phyloP scores from a whole-genome alignment of 2,329 filamentous ascomycete species.

The Aspergillus hiratsukae region DNA sequence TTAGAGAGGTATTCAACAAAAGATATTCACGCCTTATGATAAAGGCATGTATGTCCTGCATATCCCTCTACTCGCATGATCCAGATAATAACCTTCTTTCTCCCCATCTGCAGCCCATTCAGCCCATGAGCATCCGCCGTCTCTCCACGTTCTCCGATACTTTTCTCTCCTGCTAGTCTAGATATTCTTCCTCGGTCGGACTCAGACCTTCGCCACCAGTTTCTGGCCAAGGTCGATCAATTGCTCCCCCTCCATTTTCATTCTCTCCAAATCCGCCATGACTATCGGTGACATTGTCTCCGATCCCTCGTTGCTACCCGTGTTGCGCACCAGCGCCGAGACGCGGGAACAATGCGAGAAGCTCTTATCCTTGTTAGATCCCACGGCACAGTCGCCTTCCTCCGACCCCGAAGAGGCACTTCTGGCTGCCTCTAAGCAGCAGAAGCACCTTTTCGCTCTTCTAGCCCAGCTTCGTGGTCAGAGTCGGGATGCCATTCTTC shows the following conservation, averaged over 20 bases:
- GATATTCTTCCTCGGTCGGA: conserved; percentile 5
- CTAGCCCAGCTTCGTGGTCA: conserved; percentile 75
- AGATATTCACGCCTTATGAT: not conserved
- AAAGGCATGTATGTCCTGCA: not conserved
- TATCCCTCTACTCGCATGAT: not conserved
- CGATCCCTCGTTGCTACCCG: conserved; percentile 61
- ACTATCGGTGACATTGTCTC: conserved; percentile 56
- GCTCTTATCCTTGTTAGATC: conserved; percentile 53
- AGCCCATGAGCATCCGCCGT: conserved; percentile 13
- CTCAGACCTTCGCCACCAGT: conserved; percentile 1
- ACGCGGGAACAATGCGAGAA: conserved; percentile 67
- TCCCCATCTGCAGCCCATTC: not conserved
- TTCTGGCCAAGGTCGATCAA: conserved; percentile 8
- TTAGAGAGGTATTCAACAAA: not conserved
- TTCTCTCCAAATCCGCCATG: conserved; percentile 38
- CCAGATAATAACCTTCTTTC: not conserved
- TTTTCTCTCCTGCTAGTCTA: not conserved
- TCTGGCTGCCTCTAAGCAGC: conserved; percentile 64
- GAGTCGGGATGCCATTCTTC: conserved; percentile 75
- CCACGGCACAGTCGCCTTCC: conserved; percentile 38
- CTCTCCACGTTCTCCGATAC: conserved; percentile 10
- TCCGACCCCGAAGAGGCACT: conserved; percentile 48
- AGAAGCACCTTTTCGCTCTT: conserved; percentile 74
- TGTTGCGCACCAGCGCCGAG: conserved; percentile 67
- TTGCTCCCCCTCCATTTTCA: conserved; percentile 8